Percentiles rank a stretch among this genome's conserved stretches.
These are phyloP conservation scores for Dioscorea cayenensis DNA, from an alignment of 116 monocot species.

Conservation along the genomic window DNA sequence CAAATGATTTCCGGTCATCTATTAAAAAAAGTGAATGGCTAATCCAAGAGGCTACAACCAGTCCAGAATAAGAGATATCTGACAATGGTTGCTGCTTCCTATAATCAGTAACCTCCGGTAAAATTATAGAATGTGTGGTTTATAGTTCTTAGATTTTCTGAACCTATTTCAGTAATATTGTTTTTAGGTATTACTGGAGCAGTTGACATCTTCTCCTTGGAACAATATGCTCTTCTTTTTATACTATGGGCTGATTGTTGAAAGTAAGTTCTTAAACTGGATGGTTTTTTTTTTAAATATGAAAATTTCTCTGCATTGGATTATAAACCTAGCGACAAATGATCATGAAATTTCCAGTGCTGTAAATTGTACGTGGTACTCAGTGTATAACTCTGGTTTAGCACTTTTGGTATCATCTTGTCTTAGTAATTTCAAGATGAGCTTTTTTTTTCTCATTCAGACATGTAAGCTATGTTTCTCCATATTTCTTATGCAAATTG, in stretches of 20 bases:
- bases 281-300: background rate
- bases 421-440: too few species aligned
- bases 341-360: too few species aligned
- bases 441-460: too few species aligned
- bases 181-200: slow-evolving; percentile 74
- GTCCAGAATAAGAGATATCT: too few species aligned
- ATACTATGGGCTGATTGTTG: slow-evolving; percentile 75
- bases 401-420: too few species aligned
- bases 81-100: background rate
- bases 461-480: background rate
- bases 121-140: background rate
- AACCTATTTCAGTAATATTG: background rate
- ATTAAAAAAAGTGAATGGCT: background rate
- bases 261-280: slow-evolving; percentile 35
- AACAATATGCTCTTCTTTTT: slow-evolving; percentile 68
- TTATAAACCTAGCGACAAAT: too few species aligned
- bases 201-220: slow-evolving; percentile 78
- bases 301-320: background rate
- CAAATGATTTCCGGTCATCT: background rate
- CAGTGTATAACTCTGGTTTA: too few species aligned
- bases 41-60: background rate
- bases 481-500: background rate
- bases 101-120: background rate
- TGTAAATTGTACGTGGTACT: too few species aligned
- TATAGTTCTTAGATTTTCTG: background rate